phyloP scores from a whole-genome alignment of 1,139 yeast genomes.

The Wickerhamomyces sp. region DNA sequence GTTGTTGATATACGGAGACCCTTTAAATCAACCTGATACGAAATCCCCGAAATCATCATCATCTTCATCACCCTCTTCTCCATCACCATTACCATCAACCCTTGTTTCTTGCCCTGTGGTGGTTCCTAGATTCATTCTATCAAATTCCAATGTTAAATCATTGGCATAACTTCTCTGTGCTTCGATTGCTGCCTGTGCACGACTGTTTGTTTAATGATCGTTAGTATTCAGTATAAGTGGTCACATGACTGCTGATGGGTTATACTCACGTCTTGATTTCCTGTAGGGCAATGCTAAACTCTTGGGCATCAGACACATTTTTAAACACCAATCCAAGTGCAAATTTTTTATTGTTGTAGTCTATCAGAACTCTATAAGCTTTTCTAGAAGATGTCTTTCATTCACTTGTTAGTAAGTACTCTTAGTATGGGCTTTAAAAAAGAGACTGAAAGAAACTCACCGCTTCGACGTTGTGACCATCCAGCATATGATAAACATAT shows the following conservation, averaged over 20 bases:
- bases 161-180: constrained; percentile 1
- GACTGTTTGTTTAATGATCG: constrained; percentile 8
- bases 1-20: too few relatives aligned
- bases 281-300: constrained; percentile 35
- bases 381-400: constrained; percentile 11
- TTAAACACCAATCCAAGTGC: constrained; percentile 37
- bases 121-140: neutral
- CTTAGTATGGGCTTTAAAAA: too few relatives aligned
- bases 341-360: constrained; percentile 14
- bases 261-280: constrained; percentile 24
- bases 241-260: neutral
- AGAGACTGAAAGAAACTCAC: constrained; percentile 2
- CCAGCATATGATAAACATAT: constrained; percentile 25
- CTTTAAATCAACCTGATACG: constrained; percentile 21
- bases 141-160: constrained; percentile 1
- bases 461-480: constrained; percentile 25
- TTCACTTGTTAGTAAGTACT: constrained; percentile 1
- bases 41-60: constrained; percentile 41
- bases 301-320: constrained; percentile 31
- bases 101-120: neutral
- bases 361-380: constrained; percentile 15
- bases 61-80: constrained; percentile 18
- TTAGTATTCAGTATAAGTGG: neutral
- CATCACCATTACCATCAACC: constrained; percentile 22
- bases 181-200: constrained; percentile 14